Base-by-base conservation (phyloP, 2,329 filamentous ascomycete species). In the Calonectria pseudoturangicola region DNA sequence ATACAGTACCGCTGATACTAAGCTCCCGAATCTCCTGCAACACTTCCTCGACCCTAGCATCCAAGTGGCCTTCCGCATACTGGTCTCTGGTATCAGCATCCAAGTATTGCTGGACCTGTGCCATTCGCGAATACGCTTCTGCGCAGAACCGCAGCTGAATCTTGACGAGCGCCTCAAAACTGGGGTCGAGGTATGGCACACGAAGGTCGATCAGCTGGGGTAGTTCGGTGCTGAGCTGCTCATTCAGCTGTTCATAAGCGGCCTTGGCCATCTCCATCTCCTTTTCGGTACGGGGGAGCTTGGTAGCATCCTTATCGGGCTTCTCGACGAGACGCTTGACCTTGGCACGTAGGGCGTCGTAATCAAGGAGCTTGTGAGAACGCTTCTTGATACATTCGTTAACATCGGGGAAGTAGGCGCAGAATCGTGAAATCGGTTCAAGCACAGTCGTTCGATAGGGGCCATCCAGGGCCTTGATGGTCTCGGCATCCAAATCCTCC, bases 371-470 rank as follows among this genome's bases (percentile, higher is more conserved):
- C 86, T 99, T 99, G 90, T 99, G 94, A 81, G 97, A 94, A 81
- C 97, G 95, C 88, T 99, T 99, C 88, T 98, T 99, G 86, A 99
- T 98, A 86, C 96, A 98, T 87, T 98, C 95, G 86, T 99, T 99
- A 82, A 99, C 96, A 84, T 99, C 97, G 41, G 97, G 96, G 85
- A 99, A 99, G 87, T 99, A 99, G 78, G 95, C 95, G 87, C 96
- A 98, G 88, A 98, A 99, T 76, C 96, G 92, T 75, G 93, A 93
- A 83, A 99, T 99, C 50, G 97, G 97, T 79, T 99, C 97, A 60
- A 99, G 90, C 33, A 99, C 97, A 7, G 97, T 98, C 51, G 94
- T 94, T 85, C 94, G 91, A 86, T 98, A 99, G 58, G 97, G 97
- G 4, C 97, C 97, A 85, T 99, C 97, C 75, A 99, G 89, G 8